phyloP scores from a whole-genome alignment of 2,329 filamentous ascomycete species.

The Paracoccidioides brasiliensis region DNA sequence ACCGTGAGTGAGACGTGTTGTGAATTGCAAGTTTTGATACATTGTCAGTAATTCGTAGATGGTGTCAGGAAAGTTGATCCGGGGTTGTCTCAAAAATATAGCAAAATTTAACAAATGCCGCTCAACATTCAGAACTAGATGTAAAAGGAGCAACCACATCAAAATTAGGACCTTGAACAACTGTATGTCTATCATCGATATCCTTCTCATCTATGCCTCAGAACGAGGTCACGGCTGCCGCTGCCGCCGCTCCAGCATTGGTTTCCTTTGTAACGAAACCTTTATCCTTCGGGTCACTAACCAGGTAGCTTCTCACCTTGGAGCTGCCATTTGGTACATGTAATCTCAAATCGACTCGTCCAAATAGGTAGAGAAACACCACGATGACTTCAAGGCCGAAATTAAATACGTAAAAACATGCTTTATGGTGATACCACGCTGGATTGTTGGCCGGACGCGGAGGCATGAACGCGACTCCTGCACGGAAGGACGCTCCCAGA shows the following conservation, averaged over 20 bases:
- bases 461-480: slow-evolving; percentile 43
- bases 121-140: too few species aligned
- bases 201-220: neutral
- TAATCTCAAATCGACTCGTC: slow-evolving; percentile 63
- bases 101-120: too few species aligned
- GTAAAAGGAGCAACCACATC: too few species aligned
- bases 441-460: slow-evolving; percentile 40
- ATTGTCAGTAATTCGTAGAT: too few species aligned
- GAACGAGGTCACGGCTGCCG: neutral
- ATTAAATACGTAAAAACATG: slow-evolving; percentile 68
- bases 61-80: too few species aligned
- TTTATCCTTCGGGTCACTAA: neutral
- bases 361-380: slow-evolving; percentile 51
- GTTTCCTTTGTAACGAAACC: neutral
- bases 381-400: slow-evolving; percentile 61
- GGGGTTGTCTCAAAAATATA: too few species aligned
- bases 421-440: slow-evolving; percentile 58
- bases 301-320: slow-evolving; percentile 7
- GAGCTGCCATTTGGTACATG: slow-evolving; percentile 56
- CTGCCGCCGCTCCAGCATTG: neutral
- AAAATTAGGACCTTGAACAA: neutral
- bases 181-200: neutral
- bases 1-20: too few species aligned
- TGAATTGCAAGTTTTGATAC: too few species aligned
- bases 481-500: slow-evolving; percentile 57